Percentiles rank a stretch among this genome's conserved stretches.
Evolutionary conservation across 176 grass and related monocot genomes (phyloP).

Genomic region (Ananas comosus): DNA sequence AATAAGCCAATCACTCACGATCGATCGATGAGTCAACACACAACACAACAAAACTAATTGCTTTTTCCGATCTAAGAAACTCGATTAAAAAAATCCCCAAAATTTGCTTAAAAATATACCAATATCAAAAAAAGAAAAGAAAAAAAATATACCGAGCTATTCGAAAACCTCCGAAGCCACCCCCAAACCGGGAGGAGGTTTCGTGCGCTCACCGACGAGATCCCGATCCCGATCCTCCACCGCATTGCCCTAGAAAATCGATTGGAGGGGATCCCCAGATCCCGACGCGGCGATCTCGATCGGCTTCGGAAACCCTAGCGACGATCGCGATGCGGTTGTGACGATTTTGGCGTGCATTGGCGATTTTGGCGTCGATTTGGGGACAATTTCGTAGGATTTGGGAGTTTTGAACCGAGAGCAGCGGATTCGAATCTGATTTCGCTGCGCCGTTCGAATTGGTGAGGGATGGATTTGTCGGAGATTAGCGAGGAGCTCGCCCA

Average conservation of each 20-base stretch:
- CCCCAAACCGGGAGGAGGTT: neutral
- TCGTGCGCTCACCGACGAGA: neutral
- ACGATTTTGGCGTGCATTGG: slow-evolving; percentile 4
- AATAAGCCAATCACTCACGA: too few species aligned
- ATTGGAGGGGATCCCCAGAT: neutral
- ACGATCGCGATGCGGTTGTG: neutral
- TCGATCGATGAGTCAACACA: too few species aligned
- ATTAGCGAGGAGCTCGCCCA: slow-evolving; percentile 78
- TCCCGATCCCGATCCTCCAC: neutral
- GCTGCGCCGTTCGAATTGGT: neutral
- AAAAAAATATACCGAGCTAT: neutral
- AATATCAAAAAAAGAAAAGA: neutral
- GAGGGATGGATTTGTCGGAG: slow-evolving; percentile 77
- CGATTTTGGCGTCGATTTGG: too few species aligned
- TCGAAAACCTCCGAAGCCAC: neutral
- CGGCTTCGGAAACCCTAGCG: neutral
- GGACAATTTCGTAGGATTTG: too few species aligned
- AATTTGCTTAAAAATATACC: neutral
- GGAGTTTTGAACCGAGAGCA: too few species aligned
- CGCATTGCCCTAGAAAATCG: neutral
- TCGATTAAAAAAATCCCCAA: too few species aligned
- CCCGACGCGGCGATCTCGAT: neutral
- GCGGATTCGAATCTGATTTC: neutral
- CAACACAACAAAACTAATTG: too few species aligned
- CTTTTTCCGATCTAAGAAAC: too few species aligned